Conservation (phyloP, 176 grass and related monocot genomes). For the Zoysia japonica region DNA sequence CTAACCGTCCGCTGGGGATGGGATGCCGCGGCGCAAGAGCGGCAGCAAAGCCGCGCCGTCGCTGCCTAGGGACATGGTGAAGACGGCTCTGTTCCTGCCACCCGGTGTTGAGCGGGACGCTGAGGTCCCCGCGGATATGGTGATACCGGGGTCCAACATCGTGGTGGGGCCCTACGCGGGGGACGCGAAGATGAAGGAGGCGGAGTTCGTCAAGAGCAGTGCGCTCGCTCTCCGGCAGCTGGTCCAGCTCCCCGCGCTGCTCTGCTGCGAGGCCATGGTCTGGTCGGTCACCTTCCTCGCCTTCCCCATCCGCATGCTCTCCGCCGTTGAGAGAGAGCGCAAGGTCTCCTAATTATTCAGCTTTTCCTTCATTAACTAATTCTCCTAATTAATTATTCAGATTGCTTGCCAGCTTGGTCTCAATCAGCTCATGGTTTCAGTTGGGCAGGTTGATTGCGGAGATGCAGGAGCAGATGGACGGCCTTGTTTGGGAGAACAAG, state of each 20-base stretch:
- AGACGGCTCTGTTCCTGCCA: constrained; percentile 69
- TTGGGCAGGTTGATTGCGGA: constrained; percentile 22
- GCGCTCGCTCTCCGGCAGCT: not conserved
- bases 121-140: constrained; percentile 54
- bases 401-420: no score
- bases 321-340: constrained; percentile 33
- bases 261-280: constrained; percentile 46
- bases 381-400: no score
- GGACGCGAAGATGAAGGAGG: constrained; percentile 64
- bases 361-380: no score
- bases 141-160: constrained; percentile 88
- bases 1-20: not conserved
- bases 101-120: constrained; percentile 60
- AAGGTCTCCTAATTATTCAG: not conserved
- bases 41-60: not conserved
- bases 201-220: constrained; percentile 79
- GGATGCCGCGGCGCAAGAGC: constrained; percentile 20
- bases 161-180: constrained; percentile 86
- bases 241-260: constrained; percentile 7
- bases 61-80: constrained; percentile 27
- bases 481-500: constrained; percentile 47
- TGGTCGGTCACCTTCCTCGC: constrained; percentile 35
- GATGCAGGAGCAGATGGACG: constrained; percentile 71
- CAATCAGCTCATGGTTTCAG: no score
- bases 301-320: constrained; percentile 44